Percentiles rank a stretch among this genome's conserved stretches.
Conservation (phyloP, 768 basidiomycete species). For the Kwoniella heveanensis region DNA sequence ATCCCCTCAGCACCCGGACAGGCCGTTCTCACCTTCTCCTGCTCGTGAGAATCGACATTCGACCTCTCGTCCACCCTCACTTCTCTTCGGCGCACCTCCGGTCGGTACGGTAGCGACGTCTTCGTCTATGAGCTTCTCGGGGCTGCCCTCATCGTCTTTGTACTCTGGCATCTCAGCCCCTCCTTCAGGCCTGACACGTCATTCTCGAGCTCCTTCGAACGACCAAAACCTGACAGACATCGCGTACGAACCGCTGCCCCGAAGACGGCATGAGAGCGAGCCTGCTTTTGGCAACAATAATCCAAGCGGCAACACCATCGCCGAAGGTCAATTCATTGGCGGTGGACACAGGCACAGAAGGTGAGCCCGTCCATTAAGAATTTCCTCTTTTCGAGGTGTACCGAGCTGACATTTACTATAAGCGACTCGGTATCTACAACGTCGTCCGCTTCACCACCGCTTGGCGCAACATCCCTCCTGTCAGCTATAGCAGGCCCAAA, state of each 20-base stretch:
- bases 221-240: background rate
- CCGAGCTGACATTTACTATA: background rate
- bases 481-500: slow-evolving; percentile 33
- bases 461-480: slow-evolving; percentile 41
- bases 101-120: slow-evolving; percentile 25
- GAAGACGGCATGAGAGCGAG: slow-evolving; percentile 10
- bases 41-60: slow-evolving; percentile 42
- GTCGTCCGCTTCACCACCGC: slow-evolving; percentile 40
- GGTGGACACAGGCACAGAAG: background rate
- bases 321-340: background rate
- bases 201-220: slow-evolving; percentile 5
- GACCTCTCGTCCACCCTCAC: slow-evolving; percentile 38
- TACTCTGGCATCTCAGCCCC: background rate
- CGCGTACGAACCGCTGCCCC: background rate
- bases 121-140: slow-evolving; percentile 20
- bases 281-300: background rate
- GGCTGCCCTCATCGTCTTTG: slow-evolving; percentile 29
- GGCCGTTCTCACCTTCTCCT: slow-evolving; percentile 49
- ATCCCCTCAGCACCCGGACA: slow-evolving; percentile 11
- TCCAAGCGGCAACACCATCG: background rate
- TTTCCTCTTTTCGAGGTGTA: too few relatives aligned
- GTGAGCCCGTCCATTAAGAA: too few relatives aligned
- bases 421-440: slow-evolving; percentile 37
- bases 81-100: slow-evolving; percentile 38
- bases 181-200: background rate